Base-by-base conservation (phyloP, 352 stramenopile species). In the Thalassiosira livingstoniorum region DNA sequence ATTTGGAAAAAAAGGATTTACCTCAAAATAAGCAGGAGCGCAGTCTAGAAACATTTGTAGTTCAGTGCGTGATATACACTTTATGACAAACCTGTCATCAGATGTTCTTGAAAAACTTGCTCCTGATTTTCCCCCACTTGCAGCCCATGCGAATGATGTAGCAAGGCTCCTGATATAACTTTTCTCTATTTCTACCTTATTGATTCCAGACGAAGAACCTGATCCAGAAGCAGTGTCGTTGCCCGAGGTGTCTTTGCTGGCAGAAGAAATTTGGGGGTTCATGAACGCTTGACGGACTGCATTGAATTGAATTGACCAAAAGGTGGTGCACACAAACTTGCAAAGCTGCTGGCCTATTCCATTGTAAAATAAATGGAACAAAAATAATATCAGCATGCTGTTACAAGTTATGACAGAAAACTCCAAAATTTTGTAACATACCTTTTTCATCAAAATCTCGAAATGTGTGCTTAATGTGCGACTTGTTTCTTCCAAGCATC, bases 51-150 rank as follows among this genome's bases (percentile, higher is more conserved):
- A 96, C 87, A 99, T 98, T 93, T 99, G 96, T 42, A 99, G 92
- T 93, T 99, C 98, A 5, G 96, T 99, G 25, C 95, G 94, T 60
- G 95, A 98, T 77, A 99, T 99, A 80, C 97, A 97, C 83, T 99
- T 99, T 34, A 99, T 96, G 60, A 99, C 95, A 84, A 99, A 99
- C 15, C 97, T 93, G 62, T 98, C 96, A 87, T 99, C 97, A 0
- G 96, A 86, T 13, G 97, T 98, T 72, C 96, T 95, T 39, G 96
- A 96, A 85, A 99, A 99, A 0, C 93, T 97, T 39, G 97, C 97
- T 18, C 97, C 97, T 10, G 96, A 98, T 90, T 99, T 99, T 39
- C 98, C 97, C 32, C 97, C 98, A 74, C 95, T 98, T 18, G 97
- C 96, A 53, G 97, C 91, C 97, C 96, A 99, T 0, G 83, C 84